Percentiles rank a stretch among this genome's conserved stretches.
These are phyloP conservation scores for Pseudogymnoascus sp. DNA, from an alignment of 2,329 filamentous ascomycete genomes.

Conservation along the genomic window DNA sequence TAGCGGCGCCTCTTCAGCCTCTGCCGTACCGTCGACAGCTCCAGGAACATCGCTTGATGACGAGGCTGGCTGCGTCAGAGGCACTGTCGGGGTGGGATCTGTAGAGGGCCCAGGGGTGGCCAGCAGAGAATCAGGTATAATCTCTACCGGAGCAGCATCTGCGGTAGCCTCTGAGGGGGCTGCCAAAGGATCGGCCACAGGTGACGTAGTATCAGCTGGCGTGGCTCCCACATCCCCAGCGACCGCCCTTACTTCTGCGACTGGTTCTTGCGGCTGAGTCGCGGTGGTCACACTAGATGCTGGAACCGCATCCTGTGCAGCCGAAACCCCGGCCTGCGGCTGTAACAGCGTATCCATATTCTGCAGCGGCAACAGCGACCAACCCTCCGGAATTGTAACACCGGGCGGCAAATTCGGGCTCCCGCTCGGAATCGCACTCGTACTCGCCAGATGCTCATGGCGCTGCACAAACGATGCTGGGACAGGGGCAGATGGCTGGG, in stretches of 20 bases:
- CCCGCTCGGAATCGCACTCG: constrained; percentile 49
- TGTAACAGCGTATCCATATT: constrained; percentile 29
- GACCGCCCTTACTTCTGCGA: neutral
- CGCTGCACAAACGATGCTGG: constrained; percentile 30
- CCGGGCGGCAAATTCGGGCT: constrained; percentile 56
- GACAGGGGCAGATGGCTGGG: constrained; percentile 11
- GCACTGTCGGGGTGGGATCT: neutral
- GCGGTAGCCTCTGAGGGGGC: neutral
- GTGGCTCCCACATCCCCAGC: neutral
- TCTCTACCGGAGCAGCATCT: neutral
- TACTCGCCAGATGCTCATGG: constrained; percentile 39
- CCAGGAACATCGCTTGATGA: neutral
- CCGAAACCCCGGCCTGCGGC: constrained; percentile 14
- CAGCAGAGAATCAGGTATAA: neutral
- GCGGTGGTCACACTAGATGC: neutral
- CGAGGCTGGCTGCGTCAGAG: neutral
- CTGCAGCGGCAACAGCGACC: constrained; percentile 56
- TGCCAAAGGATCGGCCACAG: neutral
- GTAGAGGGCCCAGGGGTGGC: neutral
- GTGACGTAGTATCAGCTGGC: neutral
- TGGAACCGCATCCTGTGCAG: neutral
- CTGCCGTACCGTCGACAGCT: neutral
- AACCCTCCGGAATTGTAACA: constrained; percentile 56
- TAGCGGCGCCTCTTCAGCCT: neutral
- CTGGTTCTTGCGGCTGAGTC: neutral